Base-by-base conservation (phyloP, 805 yeast genomes). In the Lipomyces sp. region DNA sequence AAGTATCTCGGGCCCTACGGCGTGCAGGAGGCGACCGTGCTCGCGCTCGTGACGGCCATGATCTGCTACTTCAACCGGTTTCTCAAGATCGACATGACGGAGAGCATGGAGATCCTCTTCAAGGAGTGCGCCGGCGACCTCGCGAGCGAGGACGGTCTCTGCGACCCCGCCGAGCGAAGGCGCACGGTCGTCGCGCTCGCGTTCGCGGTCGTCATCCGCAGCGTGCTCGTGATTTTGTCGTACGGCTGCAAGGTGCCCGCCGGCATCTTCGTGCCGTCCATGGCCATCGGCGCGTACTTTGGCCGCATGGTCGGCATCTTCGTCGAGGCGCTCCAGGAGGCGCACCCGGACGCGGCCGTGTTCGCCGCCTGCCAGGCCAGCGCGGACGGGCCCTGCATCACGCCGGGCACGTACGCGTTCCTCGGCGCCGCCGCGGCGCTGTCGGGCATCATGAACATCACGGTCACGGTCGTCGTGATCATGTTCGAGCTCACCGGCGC, bases 401-500 rank as follows among this genome's bases (percentile, higher is more conserved):
- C 89, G 10, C 93, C 97, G 0, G 98, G 98, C 0, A 85, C 96
- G 0, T 93, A 91, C 67, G 96, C 98, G 0, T 85, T 91, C 58
- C 71, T 93, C 26, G 99, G 98, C 2, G 97, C 99, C 0, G 98
- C 91, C 0, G 95, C 97, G 2, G 85, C 96, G 0, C 74, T 93
- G 39, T 82, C 95, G 66, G 99, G 99, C 2, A 91, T 93, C 32
- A 93, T 97, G 23, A 90, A 91, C 63, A 72, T 93, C 53, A 87
- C 96, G 0, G 83, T 93, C 8, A 83, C 98, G 0, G 97, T 91
- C 19, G 98, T 90, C 1, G 86, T 93, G 14, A 84, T 95, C 37
- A 89, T 93, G 95, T 86, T 90, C 68, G 98, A 93, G 69, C 71
- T 93, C 48, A 93, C 99, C 0, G 99, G 98, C 29, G 98, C 98